These are phyloP conservation scores for Saccharata proteae DNA, from an alignment of 2,329 filamentous ascomycete species.

Conservation along the genomic window DNA sequence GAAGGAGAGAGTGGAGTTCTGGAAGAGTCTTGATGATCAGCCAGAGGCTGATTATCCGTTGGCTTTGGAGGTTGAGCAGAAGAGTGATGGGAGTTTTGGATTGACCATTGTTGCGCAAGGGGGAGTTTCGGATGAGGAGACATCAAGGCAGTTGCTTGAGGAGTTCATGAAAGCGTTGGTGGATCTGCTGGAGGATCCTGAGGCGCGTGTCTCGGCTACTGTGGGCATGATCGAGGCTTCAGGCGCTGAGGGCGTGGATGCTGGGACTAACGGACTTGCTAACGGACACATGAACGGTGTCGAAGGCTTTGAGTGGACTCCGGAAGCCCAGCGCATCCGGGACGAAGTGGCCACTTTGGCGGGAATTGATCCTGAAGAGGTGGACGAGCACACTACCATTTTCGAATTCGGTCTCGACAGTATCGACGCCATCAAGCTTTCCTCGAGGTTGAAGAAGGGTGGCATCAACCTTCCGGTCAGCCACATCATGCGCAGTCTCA, in stretches of 20 bases:
- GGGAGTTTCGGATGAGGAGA: constrained; percentile 24
- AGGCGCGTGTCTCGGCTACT: constrained; percentile 11
- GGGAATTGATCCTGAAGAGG: constrained; percentile 35
- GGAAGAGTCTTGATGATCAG: constrained; percentile 36
- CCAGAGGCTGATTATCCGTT: constrained; percentile 56
- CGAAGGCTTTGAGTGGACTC: constrained; percentile 46
- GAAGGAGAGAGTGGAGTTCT: constrained; percentile 31
- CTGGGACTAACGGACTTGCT: background rate
- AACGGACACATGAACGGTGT: constrained; percentile 13
- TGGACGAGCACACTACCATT: constrained; percentile 52
- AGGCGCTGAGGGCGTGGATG: background rate
- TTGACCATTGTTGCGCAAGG: constrained; percentile 50
- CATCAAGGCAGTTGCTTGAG: constrained; percentile 28
- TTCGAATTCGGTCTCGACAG: constrained; percentile 82
- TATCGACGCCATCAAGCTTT: constrained; percentile 79
- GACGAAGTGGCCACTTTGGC: constrained; percentile 53
- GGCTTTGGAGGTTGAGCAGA: constrained; percentile 59
- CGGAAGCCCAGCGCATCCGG: constrained; percentile 41
- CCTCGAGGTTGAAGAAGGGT: constrained; percentile 53
- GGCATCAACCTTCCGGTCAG: constrained; percentile 57
- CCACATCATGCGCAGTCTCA: constrained; percentile 61
- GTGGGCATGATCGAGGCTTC: constrained; percentile 9
- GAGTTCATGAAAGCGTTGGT: constrained; percentile 30
- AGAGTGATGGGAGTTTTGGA: constrained; percentile 34
- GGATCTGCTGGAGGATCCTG: constrained; percentile 23